Percentiles rank a stretch among this genome's conserved stretches.
phyloP scores from a whole-genome alignment of 371 early-diverging fungal species.

The Blakeslea trispora region DNA sequence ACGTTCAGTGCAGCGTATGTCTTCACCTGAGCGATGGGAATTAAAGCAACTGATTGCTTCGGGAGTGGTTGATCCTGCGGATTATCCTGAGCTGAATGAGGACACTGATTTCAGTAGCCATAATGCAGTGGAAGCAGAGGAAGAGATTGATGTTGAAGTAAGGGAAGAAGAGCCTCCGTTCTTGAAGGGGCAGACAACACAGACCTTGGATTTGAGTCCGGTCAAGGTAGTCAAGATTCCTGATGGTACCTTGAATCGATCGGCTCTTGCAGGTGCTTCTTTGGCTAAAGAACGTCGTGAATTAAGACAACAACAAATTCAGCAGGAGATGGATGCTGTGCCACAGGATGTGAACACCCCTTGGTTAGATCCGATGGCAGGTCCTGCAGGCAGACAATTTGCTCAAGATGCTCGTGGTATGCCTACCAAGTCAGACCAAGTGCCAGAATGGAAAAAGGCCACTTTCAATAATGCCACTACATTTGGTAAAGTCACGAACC shows the following conservation, averaged over 20 bases:
- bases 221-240: constrained; percentile 97
- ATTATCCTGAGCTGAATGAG: constrained; percentile 87
- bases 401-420: constrained; percentile 84
- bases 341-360: constrained; percentile 85
- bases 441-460: constrained; percentile 94
- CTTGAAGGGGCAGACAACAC: constrained; percentile 88
- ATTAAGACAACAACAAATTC: constrained; percentile 81
- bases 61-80: constrained; percentile 85
- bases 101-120: constrained; percentile 61
- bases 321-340: constrained; percentile 89
- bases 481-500: constrained; percentile 86
- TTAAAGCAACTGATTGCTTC: constrained; percentile 96
- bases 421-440: constrained; percentile 63
- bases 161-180: constrained; percentile 95
- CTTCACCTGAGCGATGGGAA: constrained; percentile 97
- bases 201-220: constrained; percentile 86
- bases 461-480: constrained; percentile 88
- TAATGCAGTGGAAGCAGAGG: constrained; percentile 76
- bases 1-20: constrained; percentile 79
- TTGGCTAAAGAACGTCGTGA: constrained; percentile 94
- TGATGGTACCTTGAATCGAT: constrained; percentile 94
- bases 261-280: constrained; percentile 90
- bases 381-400: constrained; percentile 83
- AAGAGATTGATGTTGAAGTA: constrained; percentile 96
- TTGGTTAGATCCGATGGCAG: constrained; percentile 96